These are phyloP conservation scores for Eutrema heterophyllum DNA, from an alignment of 345 rosid species.

Conservation along the genomic window DNA sequence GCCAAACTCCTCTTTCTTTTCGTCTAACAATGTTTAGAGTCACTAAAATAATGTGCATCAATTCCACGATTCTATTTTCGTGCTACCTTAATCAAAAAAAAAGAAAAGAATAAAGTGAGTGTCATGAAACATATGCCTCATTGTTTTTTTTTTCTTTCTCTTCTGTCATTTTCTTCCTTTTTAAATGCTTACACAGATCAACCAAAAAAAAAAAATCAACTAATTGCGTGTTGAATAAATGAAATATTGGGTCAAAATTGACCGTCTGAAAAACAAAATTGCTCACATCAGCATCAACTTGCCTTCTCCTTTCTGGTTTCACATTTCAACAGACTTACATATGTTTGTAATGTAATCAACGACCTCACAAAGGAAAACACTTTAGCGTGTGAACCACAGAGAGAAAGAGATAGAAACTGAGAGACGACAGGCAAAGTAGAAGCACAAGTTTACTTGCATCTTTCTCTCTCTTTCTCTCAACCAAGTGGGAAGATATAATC, in stretches of 20 bases:
- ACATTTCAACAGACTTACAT: not conserved
- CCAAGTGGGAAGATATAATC: slow-evolving; percentile 16
- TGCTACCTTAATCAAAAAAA: not conserved
- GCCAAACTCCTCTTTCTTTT: not conserved
- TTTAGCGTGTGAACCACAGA: not conserved
- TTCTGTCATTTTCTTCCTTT: no score
- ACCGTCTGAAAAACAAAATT: slow-evolving; percentile 3
- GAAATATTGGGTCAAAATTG: slow-evolving; percentile 5
- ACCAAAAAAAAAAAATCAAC: not conserved
- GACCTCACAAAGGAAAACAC: not conserved
- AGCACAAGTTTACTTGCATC: slow-evolving; percentile 20
- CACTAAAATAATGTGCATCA: slow-evolving; percentile 20
- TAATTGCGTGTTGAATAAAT: slow-evolving; percentile 24
- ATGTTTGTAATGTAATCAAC: not conserved
- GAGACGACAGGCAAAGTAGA: slow-evolving; percentile 23
- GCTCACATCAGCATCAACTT: not conserved
- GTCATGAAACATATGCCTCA: slow-evolving; percentile 21
- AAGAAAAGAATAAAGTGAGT: not conserved
- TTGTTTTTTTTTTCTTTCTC: not conserved
- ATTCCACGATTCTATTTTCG: not conserved
- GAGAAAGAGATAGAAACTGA: not conserved
- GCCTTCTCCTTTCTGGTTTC: not conserved
- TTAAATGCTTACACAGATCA: not conserved
- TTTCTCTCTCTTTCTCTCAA: not conserved
- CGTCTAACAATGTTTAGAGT: not conserved